Base-by-base conservation (phyloP, 2,329 filamentous ascomycete genomes). In the Botrytis hyacinthi region DNA sequence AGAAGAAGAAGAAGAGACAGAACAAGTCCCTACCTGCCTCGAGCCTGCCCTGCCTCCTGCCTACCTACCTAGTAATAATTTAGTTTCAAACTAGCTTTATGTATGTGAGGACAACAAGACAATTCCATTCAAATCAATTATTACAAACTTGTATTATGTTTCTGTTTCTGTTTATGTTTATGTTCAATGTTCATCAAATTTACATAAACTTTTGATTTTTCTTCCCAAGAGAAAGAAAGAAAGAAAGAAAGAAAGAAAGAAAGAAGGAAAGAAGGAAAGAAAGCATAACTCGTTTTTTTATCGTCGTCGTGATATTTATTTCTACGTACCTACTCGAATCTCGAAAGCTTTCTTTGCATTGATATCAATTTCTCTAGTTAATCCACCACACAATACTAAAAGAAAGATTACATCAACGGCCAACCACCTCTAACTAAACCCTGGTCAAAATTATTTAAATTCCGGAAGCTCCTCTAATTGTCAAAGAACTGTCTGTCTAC, bases 61-160 rank as follows among this genome's bases (percentile, higher is more conserved):
- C 44, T 46, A 9, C 44, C 46, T n/a, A 46, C 44, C 44, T 46
- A 3, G 51, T 29, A 8, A 57, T 57, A 4, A 29, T 18, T 29
- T n/a, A 63, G 57, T 59, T 71, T 65, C 6, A 54, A 71, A 71
- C n/a, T 65, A 71, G 69, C 48, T 71, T 40, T 40, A 40, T 40
- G 37, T 40, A 40, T 71, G 69, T 65, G 59, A 65, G 69, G 69
- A 71, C 69, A 71, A 51, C 69, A 71, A 71, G 32, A 51, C 59
- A 71, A 48, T 26, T 29, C 46, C 37, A 29, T 29, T 48, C 22
- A 26, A n/a, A 4, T 12, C 26, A 37, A 62, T 46, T 29, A 44
- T 48, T 46, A 70, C 22, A 5, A 20, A 46, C 63, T 29, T 16
- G 2, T 54, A 67, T 67, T 35, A 20, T 51, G 3, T 51, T 29